A percentile compares a stretch with the other conserved stretches of the same genome.
These are phyloP conservation scores for Penicillium aurantiogriseum DNA, from an alignment of 2,329 filamentous ascomycete genomes.

Conservation along the genomic window DNA sequence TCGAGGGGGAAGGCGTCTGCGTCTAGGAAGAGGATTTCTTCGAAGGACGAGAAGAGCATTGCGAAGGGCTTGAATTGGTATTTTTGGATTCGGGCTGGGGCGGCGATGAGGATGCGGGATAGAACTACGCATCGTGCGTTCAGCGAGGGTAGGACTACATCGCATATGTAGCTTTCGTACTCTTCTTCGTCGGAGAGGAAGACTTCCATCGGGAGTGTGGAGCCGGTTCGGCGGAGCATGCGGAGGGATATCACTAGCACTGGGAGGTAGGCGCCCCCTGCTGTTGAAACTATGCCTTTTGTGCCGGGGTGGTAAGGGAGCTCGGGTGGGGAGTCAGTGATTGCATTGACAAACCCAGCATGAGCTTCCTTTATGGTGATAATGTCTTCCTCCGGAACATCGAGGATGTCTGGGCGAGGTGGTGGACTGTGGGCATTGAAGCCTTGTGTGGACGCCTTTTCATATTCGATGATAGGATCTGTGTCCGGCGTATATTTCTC, in stretches of 20 bases:
- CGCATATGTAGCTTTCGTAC: constrained; percentile 45
- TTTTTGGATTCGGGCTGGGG: constrained; percentile 36
- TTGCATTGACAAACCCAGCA: constrained; percentile 33
- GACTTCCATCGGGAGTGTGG: constrained; percentile 47
- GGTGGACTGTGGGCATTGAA: constrained; percentile 29
- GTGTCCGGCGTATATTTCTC: constrained; percentile 32
- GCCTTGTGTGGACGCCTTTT: constrained; percentile 26
- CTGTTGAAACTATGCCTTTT: constrained; percentile 49
- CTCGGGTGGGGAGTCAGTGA: constrained; percentile 27
- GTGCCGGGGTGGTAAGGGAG: constrained; percentile 37
- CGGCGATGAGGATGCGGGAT: constrained; percentile 40
- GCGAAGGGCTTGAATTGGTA: constrained; percentile 52
- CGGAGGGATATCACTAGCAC: constrained; percentile 46
- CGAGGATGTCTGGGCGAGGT: constrained; percentile 33
- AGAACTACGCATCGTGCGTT: constrained; percentile 48
- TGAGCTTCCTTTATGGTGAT: constrained; percentile 36
- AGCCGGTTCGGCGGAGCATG: constrained; percentile 47
- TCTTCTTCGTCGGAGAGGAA: constrained; percentile 44
- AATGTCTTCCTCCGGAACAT: constrained; percentile 31
- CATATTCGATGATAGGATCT: constrained; percentile 28
- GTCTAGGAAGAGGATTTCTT: constrained; percentile 51
- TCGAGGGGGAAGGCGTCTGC: constrained; percentile 48
- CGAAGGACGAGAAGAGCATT: constrained; percentile 52
- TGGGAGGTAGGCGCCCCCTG: constrained; percentile 44
- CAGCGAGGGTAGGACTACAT: constrained; percentile 43